Percentiles rank a stretch among this genome's conserved stretches.
phyloP scores from a whole-genome alignment of 2,329 filamentous ascomycete species.

The Herpotrichia juniperi region DNA sequence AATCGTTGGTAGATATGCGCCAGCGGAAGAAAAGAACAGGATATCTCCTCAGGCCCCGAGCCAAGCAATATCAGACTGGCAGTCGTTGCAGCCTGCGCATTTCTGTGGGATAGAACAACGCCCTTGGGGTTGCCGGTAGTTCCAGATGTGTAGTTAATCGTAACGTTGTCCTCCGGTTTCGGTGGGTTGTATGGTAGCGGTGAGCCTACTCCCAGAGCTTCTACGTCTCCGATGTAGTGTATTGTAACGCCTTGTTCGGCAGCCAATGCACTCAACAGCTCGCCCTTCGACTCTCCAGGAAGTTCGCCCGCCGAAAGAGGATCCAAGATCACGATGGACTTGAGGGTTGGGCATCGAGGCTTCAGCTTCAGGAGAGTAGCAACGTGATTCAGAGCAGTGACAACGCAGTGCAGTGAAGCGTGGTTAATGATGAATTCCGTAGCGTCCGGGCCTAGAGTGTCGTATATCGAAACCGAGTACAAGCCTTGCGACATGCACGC shows the following conservation, averaged over 20 bases:
- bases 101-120: conserved; percentile 80
- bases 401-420: conserved; percentile 74
- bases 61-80: conserved; percentile 61
- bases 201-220: conserved; percentile 75
- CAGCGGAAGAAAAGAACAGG: conserved; percentile 87
- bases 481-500: conserved; percentile 86
- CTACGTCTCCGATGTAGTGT: conserved; percentile 79
- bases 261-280: conserved; percentile 77
- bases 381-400: conserved; percentile 80
- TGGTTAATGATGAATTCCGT: conserved; percentile 98
- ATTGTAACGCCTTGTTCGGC: conserved; percentile 76
- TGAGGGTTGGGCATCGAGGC: conserved; percentile 77
- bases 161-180: conserved; percentile 75
- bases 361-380: conserved; percentile 80
- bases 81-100: conserved; percentile 75
- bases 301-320: conserved; percentile 80
- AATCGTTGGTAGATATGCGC: conserved; percentile 94
- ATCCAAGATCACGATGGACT: conserved; percentile 88
- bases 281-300: conserved; percentile 77
- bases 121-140: conserved; percentile 85
- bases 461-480: conserved; percentile 92
- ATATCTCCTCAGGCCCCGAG: conserved; percentile 65
- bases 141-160: conserved; percentile 90
- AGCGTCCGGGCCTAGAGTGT: conserved; percentile 88
- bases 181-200: conserved; percentile 75